Base-by-base conservation (phyloP, 768 basidiomycete species). In the Mrakia frigida region DNA sequence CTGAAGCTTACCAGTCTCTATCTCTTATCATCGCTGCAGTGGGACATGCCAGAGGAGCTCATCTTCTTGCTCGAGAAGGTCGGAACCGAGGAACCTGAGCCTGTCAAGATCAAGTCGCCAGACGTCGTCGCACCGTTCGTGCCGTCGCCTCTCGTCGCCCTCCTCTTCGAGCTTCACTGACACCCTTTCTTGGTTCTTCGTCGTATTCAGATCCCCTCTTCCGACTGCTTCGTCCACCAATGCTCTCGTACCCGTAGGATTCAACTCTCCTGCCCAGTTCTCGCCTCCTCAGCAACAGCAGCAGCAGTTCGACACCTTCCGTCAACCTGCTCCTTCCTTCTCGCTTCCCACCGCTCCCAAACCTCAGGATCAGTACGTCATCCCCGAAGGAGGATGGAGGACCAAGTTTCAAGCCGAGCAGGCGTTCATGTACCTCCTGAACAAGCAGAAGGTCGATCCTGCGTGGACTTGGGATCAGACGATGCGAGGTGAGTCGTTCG, bases 381-480 rank as follows among this genome's bases (percentile, higher is more conserved):
- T 94, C 75, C 94, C 93, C 0, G 90, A 92, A 81, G 93, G 93
- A 77, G 94, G 94, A 6, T 98, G 95, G 80, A 80, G 87, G 63
- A 96, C 92, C 7, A 83, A 89, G 16, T 92, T 93, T 80, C 93
- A 97, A 80, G 94, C 93, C 31, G 94, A 97, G 83, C 92, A 92
- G 81, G 97, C 95, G 18, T 99, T 99, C 83, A 89, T 90, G 81
- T 92, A 92, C 85, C 85, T 99, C 75, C 84, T 99, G 80, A 88
- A 90, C 80, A 93, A 93, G 84, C 91, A 92, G 65, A 92, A 92
- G 43, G 91, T 98, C 60, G 92, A 93, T 83, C 89, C 91, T 63
- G 90, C 87, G 79, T 98, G 93, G 92, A 93, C 93, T 50, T 99
- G 97, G 97, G 97, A 99, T 83, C 90, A 92, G 85, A 94, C 94